Evolutionary conservation across 2,329 filamentous ascomycete species (phyloP), one percentile per base, ranked within the genome.

Genomic region (Fusarium tuaranense): DNA sequence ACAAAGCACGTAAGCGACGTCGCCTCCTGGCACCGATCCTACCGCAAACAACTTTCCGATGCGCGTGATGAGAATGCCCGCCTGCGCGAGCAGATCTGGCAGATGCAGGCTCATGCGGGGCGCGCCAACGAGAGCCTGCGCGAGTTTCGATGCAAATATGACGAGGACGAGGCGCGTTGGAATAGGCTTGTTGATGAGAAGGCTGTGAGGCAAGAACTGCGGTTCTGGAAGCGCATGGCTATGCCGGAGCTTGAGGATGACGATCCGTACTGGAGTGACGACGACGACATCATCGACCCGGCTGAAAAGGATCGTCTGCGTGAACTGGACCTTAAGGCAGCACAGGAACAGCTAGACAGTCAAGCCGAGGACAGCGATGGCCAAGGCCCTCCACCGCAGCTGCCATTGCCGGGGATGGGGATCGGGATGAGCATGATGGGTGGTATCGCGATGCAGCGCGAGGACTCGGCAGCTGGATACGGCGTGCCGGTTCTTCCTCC

Each of bases 141-240:
- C 44, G 82, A 86, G 41, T 91, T 92, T 74, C 86, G 90, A 62
- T 83, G 86, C 53, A 84, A 84, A 64, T 88, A 90, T 77, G 88
- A 91, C 73, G 89, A 90, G 73, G 86, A 91, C 69, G 85, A 87
- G 72, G 82, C 83, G 41, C 84, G 88, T 22, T 88, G 89, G 84
- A 86, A 90, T 67, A 84, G 86, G 34, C 84, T 86, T 6, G 87
- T 91, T 4, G 85, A 90, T 44, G 86, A 87, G 58, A 86, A 85
- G 60, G 87, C 88, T 7, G 81, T 84, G 51, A 86, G 88, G 5
- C 90, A 92, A 79, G 89, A 92, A 81, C 78, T 91, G 64, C 85
- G 91, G 3, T 92, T 91, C 81, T 93, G 90, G 91, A 92, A 92
- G 82, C 85, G 91, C 48, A 87, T 92, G 85, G 91, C 91, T 16